Conservation (phyloP, 148 eudicot genomes). For the Vaccinium vitisidaea region DNA sequence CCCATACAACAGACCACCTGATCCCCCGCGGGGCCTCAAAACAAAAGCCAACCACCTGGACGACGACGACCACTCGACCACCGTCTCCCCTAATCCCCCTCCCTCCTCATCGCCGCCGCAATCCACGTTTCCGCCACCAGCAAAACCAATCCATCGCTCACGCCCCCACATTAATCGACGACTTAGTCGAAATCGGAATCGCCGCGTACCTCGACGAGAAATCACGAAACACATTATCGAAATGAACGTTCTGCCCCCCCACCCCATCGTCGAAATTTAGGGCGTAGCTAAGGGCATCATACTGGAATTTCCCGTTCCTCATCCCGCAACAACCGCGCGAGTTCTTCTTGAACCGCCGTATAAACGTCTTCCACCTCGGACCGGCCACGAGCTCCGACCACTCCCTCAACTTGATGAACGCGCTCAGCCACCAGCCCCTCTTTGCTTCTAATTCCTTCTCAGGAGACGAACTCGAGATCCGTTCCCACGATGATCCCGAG, state of each 20-base stretch:
- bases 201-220: slow-evolving; percentile 44
- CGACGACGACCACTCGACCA: slow-evolving; percentile 24
- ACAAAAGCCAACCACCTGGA: not conserved
- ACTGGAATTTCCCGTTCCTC: slow-evolving; percentile 44
- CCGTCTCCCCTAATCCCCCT: slow-evolving; percentile 24
- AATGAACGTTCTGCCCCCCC: slow-evolving; percentile 32
- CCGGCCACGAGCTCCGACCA: slow-evolving; percentile 88
- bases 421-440: slow-evolving; percentile 44
- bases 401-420: slow-evolving; percentile 59
- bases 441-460: slow-evolving; percentile 15
- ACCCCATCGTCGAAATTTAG: slow-evolving; percentile 71
- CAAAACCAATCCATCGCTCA: not conserved
- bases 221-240: slow-evolving; percentile 25
- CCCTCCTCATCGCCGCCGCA: slow-evolving; percentile 44
- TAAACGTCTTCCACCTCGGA: slow-evolving; percentile 84
- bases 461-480: slow-evolving; percentile 17
- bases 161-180: slow-evolving; percentile 27
- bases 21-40: not conserved
- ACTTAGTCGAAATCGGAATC: slow-evolving; percentile 23
- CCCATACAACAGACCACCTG: not conserved
- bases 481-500: slow-evolving; percentile 29
- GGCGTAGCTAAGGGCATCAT: slow-evolving; percentile 73
- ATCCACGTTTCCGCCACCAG: slow-evolving; percentile 33
- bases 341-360: slow-evolving; percentile 54
- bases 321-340: slow-evolving; percentile 19